Evolutionary conservation across 805 yeast genomes (phyloP).

Genomic region (Nakazawaea ishiwadae): DNA sequence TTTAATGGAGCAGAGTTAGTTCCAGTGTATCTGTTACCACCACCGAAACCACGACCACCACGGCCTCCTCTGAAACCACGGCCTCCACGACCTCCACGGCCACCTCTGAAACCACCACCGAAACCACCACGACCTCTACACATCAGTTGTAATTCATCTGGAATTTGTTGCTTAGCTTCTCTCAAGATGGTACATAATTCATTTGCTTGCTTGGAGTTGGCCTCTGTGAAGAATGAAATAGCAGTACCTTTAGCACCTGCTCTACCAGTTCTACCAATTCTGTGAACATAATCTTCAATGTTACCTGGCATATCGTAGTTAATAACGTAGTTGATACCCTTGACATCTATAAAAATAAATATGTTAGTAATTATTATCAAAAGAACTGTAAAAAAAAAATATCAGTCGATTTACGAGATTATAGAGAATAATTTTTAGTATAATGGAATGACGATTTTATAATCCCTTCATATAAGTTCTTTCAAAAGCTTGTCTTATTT

Average conservation of each 20-base stretch:
- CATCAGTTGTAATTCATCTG: slow-evolving; percentile 71
- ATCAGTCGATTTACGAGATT: too few relatives aligned
- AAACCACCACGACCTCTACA: slow-evolving; percentile 71
- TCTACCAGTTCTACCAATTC: slow-evolving; percentile 99
- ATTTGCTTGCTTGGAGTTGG: slow-evolving; percentile 82
- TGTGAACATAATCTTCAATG: slow-evolving; percentile 96
- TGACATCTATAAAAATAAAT: slow-evolving; percentile 64
- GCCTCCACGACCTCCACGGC: slow-evolving; percentile 51
- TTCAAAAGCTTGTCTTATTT: too few relatives aligned
- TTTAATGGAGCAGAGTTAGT: slow-evolving; percentile 44
- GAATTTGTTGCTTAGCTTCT: slow-evolving; percentile 92
- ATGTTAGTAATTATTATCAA: too few relatives aligned
- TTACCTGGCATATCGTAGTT: slow-evolving; percentile 98
- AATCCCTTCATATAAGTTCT: slow-evolving; percentile 1
- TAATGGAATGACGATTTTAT: background rate
- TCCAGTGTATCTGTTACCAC: slow-evolving; percentile 32
- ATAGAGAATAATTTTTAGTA: too few relatives aligned
- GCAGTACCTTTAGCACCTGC: slow-evolving; percentile 98
- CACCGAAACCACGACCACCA: slow-evolving; percentile 28
- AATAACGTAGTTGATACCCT: slow-evolving; percentile 90
- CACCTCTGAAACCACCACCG: slow-evolving; percentile 43
- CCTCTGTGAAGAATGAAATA: slow-evolving; percentile 87
- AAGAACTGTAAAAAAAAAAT: too few relatives aligned
- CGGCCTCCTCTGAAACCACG: slow-evolving; percentile 45
- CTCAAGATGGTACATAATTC: slow-evolving; percentile 84